These are phyloP conservation scores for Salix brachista DNA, from an alignment of 345 rosid genomes.

Conservation along the genomic window DNA sequence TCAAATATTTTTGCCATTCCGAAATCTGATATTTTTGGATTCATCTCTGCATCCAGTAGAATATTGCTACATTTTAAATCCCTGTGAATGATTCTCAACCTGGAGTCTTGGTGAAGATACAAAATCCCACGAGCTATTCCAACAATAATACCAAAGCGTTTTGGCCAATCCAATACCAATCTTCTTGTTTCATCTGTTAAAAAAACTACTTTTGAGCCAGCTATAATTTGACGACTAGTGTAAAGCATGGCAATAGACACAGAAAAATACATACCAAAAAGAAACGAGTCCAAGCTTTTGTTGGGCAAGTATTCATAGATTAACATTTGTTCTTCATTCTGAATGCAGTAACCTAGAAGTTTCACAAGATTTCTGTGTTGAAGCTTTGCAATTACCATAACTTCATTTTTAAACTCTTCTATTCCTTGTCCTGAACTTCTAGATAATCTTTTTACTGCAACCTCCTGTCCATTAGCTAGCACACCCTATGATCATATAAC, in stretches of 20 bases:
- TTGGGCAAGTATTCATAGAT: constrained; percentile 62
- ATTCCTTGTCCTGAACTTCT: constrained; percentile 6
- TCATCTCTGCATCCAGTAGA: constrained; percentile 53
- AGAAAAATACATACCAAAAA: constrained; percentile 43
- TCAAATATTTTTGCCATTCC: too few species aligned
- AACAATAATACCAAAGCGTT: constrained; percentile 40
- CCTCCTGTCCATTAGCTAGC: not conserved
- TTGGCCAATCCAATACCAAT: constrained; percentile 42
- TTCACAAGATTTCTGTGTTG: constrained; percentile 13
- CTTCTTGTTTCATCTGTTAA: constrained; percentile 40
- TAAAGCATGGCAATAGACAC: not conserved
- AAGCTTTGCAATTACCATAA: too few species aligned
- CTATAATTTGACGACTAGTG: not conserved
- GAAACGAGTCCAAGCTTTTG: constrained; percentile 42
- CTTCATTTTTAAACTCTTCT: constrained; percentile 7
- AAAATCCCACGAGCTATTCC: constrained; percentile 66
- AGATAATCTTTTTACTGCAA: constrained; percentile 13
- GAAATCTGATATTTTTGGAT: too few species aligned
- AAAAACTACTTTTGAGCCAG: not conserved
- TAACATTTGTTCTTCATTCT: constrained; percentile 56
- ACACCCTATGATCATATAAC: not conserved
- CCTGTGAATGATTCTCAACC: constrained; percentile 34
- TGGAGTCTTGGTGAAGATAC: constrained; percentile 73
- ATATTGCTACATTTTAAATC: constrained; percentile 54
- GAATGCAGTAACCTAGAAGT: constrained; percentile 23